These are phyloP conservation scores for Aspergillus luchuensis DNA, from an alignment of 2,329 filamentous ascomycete species.

Conservation along the genomic window DNA sequence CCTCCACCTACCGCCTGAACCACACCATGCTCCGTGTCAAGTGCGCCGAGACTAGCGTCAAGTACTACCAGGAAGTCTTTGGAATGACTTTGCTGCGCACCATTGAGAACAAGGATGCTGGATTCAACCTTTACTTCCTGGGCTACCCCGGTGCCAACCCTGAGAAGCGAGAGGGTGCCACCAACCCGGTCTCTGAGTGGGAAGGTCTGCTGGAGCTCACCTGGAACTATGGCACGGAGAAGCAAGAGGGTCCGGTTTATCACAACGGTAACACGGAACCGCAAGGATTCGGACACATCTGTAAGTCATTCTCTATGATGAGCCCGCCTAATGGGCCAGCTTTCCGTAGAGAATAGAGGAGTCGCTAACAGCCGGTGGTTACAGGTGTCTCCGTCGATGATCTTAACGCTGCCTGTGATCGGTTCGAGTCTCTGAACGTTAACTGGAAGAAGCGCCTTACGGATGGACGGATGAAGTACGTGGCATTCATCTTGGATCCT, in stretches of 20 bases:
- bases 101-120: conserved; percentile 66
- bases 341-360: not conserved
- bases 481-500: conserved; percentile 88
- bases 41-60: conserved; percentile 70
- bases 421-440: conserved; percentile 79
- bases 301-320: conserved; percentile 51
- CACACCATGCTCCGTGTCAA: conserved; percentile 89
- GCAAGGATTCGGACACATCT: conserved; percentile 93
- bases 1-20: conserved; percentile 69
- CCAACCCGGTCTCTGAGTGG: conserved; percentile 63
- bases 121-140: conserved; percentile 92
- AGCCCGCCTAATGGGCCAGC: not conserved
- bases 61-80: conserved; percentile 81
- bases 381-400: conserved; percentile 79
- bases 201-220: conserved; percentile 91
- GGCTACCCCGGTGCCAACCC: conserved; percentile 69
- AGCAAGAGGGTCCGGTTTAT: conserved; percentile 77
- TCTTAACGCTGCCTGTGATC: conserved; percentile 80
- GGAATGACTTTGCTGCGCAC: conserved; percentile 84
- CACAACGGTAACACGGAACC: conserved; percentile 91
- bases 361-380: not conserved
- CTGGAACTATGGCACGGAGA: conserved; percentile 77
- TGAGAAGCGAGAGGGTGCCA: conserved; percentile 51
- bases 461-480: conserved; percentile 87
- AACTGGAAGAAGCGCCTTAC: conserved; percentile 95